These are phyloP conservation scores for Scheffersomyces amazonensis DNA, from an alignment of 805 yeast species.

Conservation along the genomic window DNA sequence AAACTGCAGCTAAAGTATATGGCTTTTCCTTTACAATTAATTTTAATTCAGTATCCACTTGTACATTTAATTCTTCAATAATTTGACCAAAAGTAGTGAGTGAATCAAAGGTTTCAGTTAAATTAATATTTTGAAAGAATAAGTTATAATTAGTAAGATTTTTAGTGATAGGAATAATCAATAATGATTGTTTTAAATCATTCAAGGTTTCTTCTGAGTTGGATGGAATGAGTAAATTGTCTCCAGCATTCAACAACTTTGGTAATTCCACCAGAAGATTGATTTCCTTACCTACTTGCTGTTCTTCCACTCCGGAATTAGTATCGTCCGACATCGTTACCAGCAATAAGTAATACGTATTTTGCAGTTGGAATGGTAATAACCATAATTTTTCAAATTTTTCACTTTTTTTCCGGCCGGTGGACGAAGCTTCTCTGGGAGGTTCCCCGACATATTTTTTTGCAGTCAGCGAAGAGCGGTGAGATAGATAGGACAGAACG, in stretches of 20 bases:
- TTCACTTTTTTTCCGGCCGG: conserved; percentile 6
- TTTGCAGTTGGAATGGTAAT: background rate
- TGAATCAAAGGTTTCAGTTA: conserved; percentile 27
- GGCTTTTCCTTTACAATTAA: conserved; percentile 50
- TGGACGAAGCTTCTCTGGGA: background rate
- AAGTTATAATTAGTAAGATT: conserved; percentile 62
- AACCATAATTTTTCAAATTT: conserved; percentile 3
- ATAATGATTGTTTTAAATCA: conserved; percentile 57
- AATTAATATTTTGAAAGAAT: conserved; percentile 27
- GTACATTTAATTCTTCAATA: conserved; percentile 13
- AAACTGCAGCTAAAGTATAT: conserved; percentile 59
- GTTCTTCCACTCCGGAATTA: conserved; percentile 1
- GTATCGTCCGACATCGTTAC: too few relatives aligned
- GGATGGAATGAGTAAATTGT: conserved; percentile 23
- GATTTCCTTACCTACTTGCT: conserved; percentile 7
- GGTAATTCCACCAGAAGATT: conserved; percentile 10
- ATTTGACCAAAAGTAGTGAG: conserved; percentile 23
- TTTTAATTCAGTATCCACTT: conserved; percentile 24
- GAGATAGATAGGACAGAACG: too few relatives aligned
- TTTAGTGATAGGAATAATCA: conserved; percentile 53
- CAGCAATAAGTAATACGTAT: background rate
- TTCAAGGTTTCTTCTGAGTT: conserved; percentile 46
- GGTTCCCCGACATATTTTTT: conserved; percentile 1
- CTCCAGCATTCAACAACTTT: conserved; percentile 7
- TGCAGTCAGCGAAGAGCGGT: background rate